These are phyloP conservation scores for Pseudogymnoascus sp. DNA, from an alignment of 2,329 filamentous ascomycete species.

Conservation along the genomic window DNA sequence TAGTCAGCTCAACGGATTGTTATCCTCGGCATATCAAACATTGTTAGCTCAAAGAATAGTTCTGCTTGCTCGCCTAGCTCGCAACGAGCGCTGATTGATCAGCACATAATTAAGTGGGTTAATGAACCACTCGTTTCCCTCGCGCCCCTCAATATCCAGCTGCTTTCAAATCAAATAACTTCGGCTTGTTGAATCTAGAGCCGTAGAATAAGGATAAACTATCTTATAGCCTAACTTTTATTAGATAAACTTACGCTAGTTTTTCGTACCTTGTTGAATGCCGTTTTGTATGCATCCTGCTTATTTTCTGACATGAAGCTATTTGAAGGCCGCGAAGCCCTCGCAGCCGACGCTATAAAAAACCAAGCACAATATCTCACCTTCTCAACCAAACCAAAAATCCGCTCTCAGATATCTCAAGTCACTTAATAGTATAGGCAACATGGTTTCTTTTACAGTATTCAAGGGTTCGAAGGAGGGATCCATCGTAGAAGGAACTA, in stretches of 20 bases:
- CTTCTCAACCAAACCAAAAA: not conserved
- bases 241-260: not conserved
- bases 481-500: conserved; percentile 42
- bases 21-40: not conserved
- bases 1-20: not conserved
- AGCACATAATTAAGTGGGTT: not conserved
- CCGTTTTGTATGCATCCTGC: not conserved
- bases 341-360: not conserved
- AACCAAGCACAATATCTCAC: not conserved
- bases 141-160: not conserved
- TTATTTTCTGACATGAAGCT: not conserved
- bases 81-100: not conserved
- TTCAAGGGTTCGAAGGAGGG: conserved; percentile 54
- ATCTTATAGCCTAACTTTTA: not conserved
- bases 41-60: not conserved
- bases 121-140: not conserved
- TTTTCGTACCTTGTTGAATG: not conserved
- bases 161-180: not conserved
- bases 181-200: not conserved
- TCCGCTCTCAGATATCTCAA: not conserved
- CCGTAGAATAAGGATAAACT: not conserved
- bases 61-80: not conserved
- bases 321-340: not conserved
- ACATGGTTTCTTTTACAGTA: conserved; percentile 42
- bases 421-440: not conserved